These are phyloP conservation scores for Pichia thaimueangensis DNA, from an alignment of 805 yeast genomes.

Conservation along the genomic window DNA sequence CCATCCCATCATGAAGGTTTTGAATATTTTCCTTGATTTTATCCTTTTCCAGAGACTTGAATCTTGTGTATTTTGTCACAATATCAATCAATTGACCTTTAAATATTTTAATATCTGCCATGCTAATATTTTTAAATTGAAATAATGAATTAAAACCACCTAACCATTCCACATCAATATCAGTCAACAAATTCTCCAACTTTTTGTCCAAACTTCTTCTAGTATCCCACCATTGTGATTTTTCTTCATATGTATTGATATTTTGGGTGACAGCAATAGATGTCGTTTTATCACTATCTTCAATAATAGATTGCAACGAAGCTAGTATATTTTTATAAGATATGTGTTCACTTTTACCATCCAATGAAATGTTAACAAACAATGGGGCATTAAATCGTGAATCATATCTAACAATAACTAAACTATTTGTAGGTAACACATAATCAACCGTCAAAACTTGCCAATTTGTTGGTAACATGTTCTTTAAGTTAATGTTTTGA, in stretches of 20 bases:
- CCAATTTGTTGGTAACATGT: conserved; percentile 46
- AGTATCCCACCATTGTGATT: conserved; percentile 72
- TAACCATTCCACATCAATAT: conserved; percentile 63
- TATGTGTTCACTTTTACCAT: conserved; percentile 39
- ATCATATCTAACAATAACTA: conserved; percentile 35
- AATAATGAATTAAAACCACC: conserved; percentile 73
- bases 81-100: conserved; percentile 28
- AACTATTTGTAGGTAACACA: conserved; percentile 50
- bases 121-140: conserved; percentile 28
- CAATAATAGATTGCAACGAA: conserved; percentile 37
- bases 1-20: conserved; percentile 6
- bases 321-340: background rate
- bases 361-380: conserved; percentile 51
- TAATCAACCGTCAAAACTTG: conserved; percentile 53
- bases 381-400: conserved; percentile 25
- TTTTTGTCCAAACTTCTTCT: conserved; percentile 56
- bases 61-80: background rate
- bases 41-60: background rate
- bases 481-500: conserved; percentile 1
- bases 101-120: conserved; percentile 28
- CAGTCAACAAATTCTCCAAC: conserved; percentile 45
- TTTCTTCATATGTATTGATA: conserved; percentile 51
- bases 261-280: conserved; percentile 43
- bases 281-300: conserved; percentile 57
- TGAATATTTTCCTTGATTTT: background rate